These are phyloP conservation scores for Leptographium procerum DNA, from an alignment of 2,329 filamentous ascomycete species.

Conservation along the genomic window DNA sequence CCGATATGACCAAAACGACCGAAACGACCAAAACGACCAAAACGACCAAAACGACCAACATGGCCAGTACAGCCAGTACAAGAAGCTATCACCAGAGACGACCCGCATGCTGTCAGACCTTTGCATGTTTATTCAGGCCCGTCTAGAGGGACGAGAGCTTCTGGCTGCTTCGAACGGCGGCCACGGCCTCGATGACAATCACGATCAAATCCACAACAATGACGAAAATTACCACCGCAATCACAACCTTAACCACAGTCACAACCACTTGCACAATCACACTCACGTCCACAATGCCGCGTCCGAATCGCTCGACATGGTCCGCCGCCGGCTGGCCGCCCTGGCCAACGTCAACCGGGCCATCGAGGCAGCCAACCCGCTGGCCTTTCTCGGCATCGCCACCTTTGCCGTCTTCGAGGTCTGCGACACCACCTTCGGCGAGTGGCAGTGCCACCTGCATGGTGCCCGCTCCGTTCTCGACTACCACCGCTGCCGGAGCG, in stretches of 20 bases:
- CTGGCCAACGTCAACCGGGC: slow-evolving; percentile 26
- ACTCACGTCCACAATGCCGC: neutral
- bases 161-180: neutral
- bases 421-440: slow-evolving; percentile 27
- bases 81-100: slow-evolving; percentile 9
- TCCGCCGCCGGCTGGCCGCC: slow-evolving; percentile 17
- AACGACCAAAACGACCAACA: neutral
- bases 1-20: neutral
- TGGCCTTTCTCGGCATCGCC: slow-evolving; percentile 30
- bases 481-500: slow-evolving; percentile 22
- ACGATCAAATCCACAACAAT: neutral
- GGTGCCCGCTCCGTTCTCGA: slow-evolving; percentile 29
- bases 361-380: slow-evolving; percentile 26
- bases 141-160: slow-evolving; percentile 7
- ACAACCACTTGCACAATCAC: too few relatives aligned
- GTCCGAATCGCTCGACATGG: slow-evolving; percentile 9
- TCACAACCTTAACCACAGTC: neutral
- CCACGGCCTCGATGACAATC: neutral
- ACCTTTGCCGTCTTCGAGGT: slow-evolving; percentile 33
- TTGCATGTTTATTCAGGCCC: slow-evolving; percentile 11
- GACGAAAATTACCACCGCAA: neutral
- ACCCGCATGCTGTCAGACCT: slow-evolving; percentile 7
- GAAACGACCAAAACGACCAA: neutral
- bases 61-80: neutral
- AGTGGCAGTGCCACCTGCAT: slow-evolving; percentile 26